Base-by-base conservation (phyloP, 805 yeast genomes). In the Saccharomycopsis javanensis region DNA sequence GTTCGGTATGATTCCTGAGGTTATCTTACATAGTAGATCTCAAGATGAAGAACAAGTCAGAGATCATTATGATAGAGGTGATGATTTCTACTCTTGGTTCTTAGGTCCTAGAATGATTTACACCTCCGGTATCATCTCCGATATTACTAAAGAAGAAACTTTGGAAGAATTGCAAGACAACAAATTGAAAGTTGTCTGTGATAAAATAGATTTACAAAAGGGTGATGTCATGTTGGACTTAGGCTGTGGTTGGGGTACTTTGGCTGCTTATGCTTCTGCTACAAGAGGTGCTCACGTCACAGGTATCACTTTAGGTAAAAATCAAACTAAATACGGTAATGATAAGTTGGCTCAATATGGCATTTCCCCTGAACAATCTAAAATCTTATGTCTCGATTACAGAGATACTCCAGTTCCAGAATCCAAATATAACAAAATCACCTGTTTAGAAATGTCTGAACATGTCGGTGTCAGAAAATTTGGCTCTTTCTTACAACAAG, bases 241-340 rank as follows among this genome's bases (percentile, higher is more conserved):
- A 59, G 97, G 97, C 61, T 89, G 96, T 72, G 97, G 97, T 65
- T 89, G 97, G 97, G 97, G 97, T 68, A 86, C 97, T 54, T 78
- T 91, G 68, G 89, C 96, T 51, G 78, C 92, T 31, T 88, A 76
- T 71, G 90, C 94, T 31, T 86, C 96, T 2, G 79, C 83, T 61
- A 82, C 85, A 68, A 84, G 85, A 66, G 95, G 91, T 59, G 96
- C 96, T 51, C 71, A 79, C 55, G 95, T 86, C 59, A 89, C 96
- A 56, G 97, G 96, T 74, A 75, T 89, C 65, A 89, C 97, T 50
- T 77, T 89, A 61, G 96, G 97, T 68, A 83, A 78, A 68, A 89
- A 89, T 75, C 97, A 89, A 75, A 89, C 96, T 64, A 79, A 83
- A 65, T 89, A 89, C 86, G 96, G 97, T 68, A 90, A 82, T 66